phyloP scores from a whole-genome alignment of 2,329 filamentous ascomycete genomes.

The Ambrosiella xylebori region DNA sequence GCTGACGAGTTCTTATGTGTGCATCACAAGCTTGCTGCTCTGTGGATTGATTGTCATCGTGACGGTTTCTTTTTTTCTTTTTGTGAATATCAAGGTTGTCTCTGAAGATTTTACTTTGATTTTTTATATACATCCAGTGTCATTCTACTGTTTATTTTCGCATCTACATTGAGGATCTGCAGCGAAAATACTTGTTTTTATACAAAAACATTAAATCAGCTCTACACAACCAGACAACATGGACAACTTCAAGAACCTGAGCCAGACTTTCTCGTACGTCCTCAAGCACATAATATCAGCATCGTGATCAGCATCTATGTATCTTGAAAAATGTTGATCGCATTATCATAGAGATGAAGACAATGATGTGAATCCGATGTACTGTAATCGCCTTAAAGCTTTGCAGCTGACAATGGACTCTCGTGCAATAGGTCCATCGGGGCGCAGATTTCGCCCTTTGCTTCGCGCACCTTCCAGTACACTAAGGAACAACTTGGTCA shows the following conservation, averaged over 20 bases:
- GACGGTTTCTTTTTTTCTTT: not conserved
- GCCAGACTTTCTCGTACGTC: slow-evolving; percentile 14
- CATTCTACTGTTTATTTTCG: not conserved
- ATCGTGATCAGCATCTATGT: not conserved
- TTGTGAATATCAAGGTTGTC: not conserved
- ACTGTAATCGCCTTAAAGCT: no score
- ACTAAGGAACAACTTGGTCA: slow-evolving; percentile 95
- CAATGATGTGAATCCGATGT: no score
- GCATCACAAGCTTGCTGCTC: not conserved
- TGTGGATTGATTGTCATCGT: not conserved
- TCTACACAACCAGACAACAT: not conserved
- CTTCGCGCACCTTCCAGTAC: slow-evolving; percentile 87
- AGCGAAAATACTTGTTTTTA: not conserved
- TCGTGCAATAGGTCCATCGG: slow-evolving; percentile 37
- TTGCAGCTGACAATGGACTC: not conserved
- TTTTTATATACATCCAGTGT: not conserved
- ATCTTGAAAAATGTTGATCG: not conserved
- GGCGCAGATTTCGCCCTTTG: slow-evolving; percentile 78
- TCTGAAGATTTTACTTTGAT: not conserved
- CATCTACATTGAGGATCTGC: not conserved
- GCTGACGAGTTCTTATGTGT: not conserved
- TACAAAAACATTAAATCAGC: not conserved
- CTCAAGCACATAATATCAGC: not conserved
- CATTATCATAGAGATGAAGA: no score
- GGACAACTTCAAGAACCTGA: slow-evolving; percentile 13